phyloP scores from a whole-genome alignment of 176 grass and related monocot genomes.

The Tuctoria greenei region DNA sequence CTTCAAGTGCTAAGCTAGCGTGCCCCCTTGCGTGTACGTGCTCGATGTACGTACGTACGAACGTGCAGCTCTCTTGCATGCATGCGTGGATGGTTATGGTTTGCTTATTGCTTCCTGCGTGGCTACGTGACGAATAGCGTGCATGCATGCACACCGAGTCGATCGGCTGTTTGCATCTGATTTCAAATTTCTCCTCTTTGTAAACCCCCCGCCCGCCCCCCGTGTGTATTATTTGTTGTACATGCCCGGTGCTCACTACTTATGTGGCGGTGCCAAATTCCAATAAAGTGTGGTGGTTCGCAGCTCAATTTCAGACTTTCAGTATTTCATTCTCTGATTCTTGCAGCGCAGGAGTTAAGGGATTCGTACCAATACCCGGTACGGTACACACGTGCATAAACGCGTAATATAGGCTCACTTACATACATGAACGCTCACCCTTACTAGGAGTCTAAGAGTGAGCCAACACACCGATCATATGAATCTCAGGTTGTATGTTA shows the following conservation, averaged over 20 bases:
- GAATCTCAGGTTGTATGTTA: too few species aligned
- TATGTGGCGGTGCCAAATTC: neutral
- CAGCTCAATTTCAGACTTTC: neutral
- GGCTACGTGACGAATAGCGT: neutral
- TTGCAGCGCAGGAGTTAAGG: neutral
- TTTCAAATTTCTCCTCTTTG: neutral
- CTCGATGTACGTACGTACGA: neutral
- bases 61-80: neutral
- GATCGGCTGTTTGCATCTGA: neutral
- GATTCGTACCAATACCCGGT: neutral
- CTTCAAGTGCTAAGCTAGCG: slow-evolving; percentile 28
- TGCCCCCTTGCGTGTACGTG: neutral
- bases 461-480: too few species aligned
- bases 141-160: neutral
- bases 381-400: too few species aligned
- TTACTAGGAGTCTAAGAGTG: too few species aligned
- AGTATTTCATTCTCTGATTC: neutral
- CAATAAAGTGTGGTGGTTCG: slow-evolving; percentile 12
- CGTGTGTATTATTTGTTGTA: slow-evolving; percentile 28
- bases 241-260: neutral
- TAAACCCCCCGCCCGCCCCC: neutral
- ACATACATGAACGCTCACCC: too few species aligned
- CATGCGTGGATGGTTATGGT: slow-evolving; percentile 1
- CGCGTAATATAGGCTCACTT: too few species aligned
- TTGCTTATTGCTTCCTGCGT: neutral